phyloP scores from a whole-genome alignment of 1,139 yeast genomes.

The Hemisphaericaspora subhashii region DNA sequence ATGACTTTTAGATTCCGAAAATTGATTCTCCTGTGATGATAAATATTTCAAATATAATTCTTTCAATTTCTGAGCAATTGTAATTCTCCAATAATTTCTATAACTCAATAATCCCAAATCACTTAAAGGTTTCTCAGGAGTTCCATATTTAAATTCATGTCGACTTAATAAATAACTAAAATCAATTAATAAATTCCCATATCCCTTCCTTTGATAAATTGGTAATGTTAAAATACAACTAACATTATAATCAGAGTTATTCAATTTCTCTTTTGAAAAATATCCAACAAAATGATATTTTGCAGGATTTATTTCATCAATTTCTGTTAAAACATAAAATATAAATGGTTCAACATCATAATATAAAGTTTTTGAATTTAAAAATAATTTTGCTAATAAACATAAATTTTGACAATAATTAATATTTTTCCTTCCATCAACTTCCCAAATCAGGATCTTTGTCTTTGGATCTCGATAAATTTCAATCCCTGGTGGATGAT shows the following conservation, averaged over 20 bases:
- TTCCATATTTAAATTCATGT: slow-evolving; percentile 76
- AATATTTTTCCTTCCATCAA: slow-evolving; percentile 85
- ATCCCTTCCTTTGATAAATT: slow-evolving; percentile 82
- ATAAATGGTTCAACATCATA: slow-evolving; percentile 95
- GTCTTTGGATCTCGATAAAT: slow-evolving; percentile 65
- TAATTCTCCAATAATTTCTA: slow-evolving; percentile 80
- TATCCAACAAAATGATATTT: slow-evolving; percentile 88
- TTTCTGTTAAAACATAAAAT: slow-evolving; percentile 80
- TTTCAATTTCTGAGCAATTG: slow-evolving; percentile 49
- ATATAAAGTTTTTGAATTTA: slow-evolving; percentile 87
- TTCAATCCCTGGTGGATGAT: slow-evolving; percentile 88
- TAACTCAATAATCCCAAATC: slow-evolving; percentile 85
- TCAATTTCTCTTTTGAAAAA: slow-evolving; percentile 85
- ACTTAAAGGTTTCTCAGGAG: slow-evolving; percentile 93
- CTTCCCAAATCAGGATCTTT: slow-evolving; percentile 75
- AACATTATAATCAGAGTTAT: slow-evolving; percentile 73
- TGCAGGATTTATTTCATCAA: slow-evolving; percentile 46
- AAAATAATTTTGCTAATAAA: slow-evolving; percentile 80
- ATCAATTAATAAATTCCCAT: slow-evolving; percentile 84
- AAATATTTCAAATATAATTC: slow-evolving; percentile 30
- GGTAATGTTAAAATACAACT: slow-evolving; percentile 92
- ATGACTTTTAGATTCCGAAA: neutral
- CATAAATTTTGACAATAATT: slow-evolving; percentile 88
- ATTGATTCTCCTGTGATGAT: slow-evolving; percentile 8
- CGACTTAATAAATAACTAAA: slow-evolving; percentile 80